These are phyloP conservation scores for Nannizziopsis arthrosporioides DNA, from an alignment of 2,329 filamentous ascomycete genomes.

Conservation along the genomic window DNA sequence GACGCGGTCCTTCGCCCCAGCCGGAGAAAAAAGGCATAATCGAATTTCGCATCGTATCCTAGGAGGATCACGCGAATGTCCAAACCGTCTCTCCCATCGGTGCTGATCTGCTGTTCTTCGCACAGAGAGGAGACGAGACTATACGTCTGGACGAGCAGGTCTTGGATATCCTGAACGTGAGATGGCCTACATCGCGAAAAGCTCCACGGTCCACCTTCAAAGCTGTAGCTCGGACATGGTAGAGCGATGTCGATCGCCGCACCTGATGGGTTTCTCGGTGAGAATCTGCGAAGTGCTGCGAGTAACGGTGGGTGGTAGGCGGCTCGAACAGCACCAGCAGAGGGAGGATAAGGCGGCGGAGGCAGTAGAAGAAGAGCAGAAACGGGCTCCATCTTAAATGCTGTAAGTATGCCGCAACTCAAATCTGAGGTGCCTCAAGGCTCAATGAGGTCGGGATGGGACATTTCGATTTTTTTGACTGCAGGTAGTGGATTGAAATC, in stretches of 20 bases:
- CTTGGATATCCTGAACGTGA: background rate
- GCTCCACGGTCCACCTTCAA: background rate
- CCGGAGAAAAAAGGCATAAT: slow-evolving; percentile 2
- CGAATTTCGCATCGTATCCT: background rate
- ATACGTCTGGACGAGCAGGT: slow-evolving; percentile 2
- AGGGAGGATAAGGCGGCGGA: slow-evolving; percentile 5
- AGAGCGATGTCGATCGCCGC: slow-evolving; percentile 1
- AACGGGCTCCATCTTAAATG: no score
- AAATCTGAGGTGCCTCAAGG: no score
- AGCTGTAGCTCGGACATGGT: slow-evolving; percentile 2
- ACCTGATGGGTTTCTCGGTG: background rate
- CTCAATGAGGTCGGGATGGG: no score
- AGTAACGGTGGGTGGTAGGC: slow-evolving; percentile 3
- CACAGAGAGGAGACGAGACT: slow-evolving; percentile 6
- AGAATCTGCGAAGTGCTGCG: slow-evolving; percentile 1
- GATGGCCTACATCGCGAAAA: slow-evolving; percentile 4
- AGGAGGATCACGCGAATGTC: background rate
- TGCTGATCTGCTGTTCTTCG: background rate
- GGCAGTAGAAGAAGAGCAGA: slow-evolving; percentile 3
- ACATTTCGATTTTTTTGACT: no score
- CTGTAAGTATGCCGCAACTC: no score
- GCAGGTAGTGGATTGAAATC: no score
- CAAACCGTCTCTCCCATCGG: background rate
- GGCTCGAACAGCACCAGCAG: slow-evolving; percentile 6
- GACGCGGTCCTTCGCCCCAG: slow-evolving; percentile 1